Conservation (phyloP, 306 rosid species). For the Inga oerstediana region DNA sequence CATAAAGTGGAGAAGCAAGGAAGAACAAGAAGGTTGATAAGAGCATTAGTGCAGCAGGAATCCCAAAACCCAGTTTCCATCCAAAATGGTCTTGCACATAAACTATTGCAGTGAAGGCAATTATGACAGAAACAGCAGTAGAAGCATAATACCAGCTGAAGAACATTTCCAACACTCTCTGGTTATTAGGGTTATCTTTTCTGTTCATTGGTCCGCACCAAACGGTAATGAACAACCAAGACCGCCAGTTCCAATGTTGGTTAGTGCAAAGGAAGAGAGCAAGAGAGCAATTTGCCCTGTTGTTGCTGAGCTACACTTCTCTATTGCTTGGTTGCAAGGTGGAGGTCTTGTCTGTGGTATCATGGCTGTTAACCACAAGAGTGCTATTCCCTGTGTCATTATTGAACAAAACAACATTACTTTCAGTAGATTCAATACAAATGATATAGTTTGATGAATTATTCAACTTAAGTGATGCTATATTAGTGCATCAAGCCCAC, state of each 20-base stretch:
- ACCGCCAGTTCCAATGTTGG: constrained; percentile 72
- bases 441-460: neutral
- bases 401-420: neutral
- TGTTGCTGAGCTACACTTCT: constrained; percentile 51
- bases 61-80: constrained; percentile 72
- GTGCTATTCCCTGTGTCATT: constrained; percentile 53
- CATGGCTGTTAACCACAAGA: constrained; percentile 74
- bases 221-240: constrained; percentile 65
- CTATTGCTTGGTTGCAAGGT: constrained; percentile 35
- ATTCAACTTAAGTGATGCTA: neutral
- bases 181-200: constrained; percentile 51
- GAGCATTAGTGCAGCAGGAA: constrained; percentile 66
- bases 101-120: constrained; percentile 58
- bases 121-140: constrained; percentile 43
- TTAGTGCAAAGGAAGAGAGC: constrained; percentile 44
- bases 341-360: constrained; percentile 59
- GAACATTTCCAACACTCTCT: constrained; percentile 57
- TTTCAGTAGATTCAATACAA: neutral
- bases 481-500: neutral
- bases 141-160: constrained; percentile 71
- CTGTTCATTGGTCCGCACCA: constrained; percentile 73
- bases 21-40: constrained; percentile 48
- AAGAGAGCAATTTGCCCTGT: constrained; percentile 49
- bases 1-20: constrained; percentile 58
- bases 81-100: constrained; percentile 63